These are phyloP conservation scores for Climacium dendroides DNA, from an alignment of 225 moss, liverwort and hornwort genomes.

Conservation along the genomic window DNA sequence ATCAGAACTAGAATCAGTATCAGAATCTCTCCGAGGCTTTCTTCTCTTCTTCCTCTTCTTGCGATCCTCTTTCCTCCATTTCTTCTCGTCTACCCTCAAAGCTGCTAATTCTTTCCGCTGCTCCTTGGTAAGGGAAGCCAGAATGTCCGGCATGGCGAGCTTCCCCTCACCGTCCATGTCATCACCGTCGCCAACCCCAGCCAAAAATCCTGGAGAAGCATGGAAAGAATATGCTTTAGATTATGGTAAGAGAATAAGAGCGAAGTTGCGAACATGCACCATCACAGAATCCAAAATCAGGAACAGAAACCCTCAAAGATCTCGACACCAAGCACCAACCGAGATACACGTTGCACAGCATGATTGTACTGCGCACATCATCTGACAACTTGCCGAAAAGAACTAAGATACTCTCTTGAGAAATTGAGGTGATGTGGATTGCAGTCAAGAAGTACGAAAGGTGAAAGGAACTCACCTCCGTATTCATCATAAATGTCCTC, in stretches of 20 bases:
- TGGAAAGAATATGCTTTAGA: not conserved
- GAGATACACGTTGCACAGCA: not conserved
- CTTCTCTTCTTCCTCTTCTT: constrained; percentile 32
- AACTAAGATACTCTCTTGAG: not conserved
- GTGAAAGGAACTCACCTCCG: constrained; percentile 39
- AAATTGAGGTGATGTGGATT: not conserved
- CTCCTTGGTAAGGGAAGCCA: constrained; percentile 63
- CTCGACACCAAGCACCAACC: not conserved
- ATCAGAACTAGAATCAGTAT: not conserved
- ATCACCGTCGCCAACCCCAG: constrained; percentile 58
- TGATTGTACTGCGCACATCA: not conserved
- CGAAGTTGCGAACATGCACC: not conserved
- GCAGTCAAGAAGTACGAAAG: not conserved
- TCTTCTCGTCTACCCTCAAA: constrained; percentile 41
- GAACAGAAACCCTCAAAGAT: not conserved
- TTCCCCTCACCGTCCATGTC: constrained; percentile 19
- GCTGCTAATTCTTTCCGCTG: constrained; percentile 77
- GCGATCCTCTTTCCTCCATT: constrained; percentile 35
- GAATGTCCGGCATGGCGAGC: constrained; percentile 56
- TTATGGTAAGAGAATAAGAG: not conserved
- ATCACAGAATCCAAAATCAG: not conserved
- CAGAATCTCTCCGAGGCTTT: not conserved
- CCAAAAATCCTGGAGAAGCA: constrained; percentile 56
- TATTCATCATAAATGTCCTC: constrained; percentile 99
- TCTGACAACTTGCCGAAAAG: not conserved